Base-by-base conservation (phyloP, 768 basidiomycete species). In the Amylocystis lapponica region DNA sequence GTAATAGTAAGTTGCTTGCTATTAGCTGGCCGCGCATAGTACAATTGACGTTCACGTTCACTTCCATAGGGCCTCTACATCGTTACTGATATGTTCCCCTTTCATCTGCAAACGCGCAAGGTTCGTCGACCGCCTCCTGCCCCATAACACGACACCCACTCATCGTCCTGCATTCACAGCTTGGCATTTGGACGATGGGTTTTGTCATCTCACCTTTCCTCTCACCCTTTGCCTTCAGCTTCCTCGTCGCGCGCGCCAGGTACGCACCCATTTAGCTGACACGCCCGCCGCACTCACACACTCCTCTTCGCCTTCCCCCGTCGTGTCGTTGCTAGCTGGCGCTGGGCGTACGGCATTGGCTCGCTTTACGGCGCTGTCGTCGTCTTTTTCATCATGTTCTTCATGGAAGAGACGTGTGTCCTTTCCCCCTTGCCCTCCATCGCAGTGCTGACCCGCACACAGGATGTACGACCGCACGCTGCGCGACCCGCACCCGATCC, bases 131-230 rank as follows among this genome's bases (percentile, higher is more conserved):
- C 59, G 9, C 41, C 25, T 45, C 25, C 13, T 25, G 27, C 27
- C 30, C 13, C 9, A 19, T 33, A 25, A 25, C 13, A 23, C 21
- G 41, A 25, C 3, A 6, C 17, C 9, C n/a, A 16, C 19, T 10
- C 16, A 10, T 22, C 5, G 8, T 21, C 21, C 30, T 41, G 27
- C 30, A 25, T 13, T 20, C 16, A 12, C 20, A 82, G 79, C 68
- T 84, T 27, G 82, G 81, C 50, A 61, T 79, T 38, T 83, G 81
- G 83, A 83, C 81, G 3, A 78, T 85, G 72, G 83, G 81, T 1
- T 81, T 84, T 63, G 72, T 85, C 53, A 58, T 82, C 21, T 79
- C 79, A 12, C 79, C 76, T 9, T 79, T 79, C 66, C 52, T 77
- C 9, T 80, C 79, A 2, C 83, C 83, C 0, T 83, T 81, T 53